A percentile compares a stretch with the other conserved stretches of the same genome.
These are phyloP conservation scores for Trichaptum fuscoviolaceum DNA, from an alignment of 768 basidiomycete genomes.

Conservation along the genomic window DNA sequence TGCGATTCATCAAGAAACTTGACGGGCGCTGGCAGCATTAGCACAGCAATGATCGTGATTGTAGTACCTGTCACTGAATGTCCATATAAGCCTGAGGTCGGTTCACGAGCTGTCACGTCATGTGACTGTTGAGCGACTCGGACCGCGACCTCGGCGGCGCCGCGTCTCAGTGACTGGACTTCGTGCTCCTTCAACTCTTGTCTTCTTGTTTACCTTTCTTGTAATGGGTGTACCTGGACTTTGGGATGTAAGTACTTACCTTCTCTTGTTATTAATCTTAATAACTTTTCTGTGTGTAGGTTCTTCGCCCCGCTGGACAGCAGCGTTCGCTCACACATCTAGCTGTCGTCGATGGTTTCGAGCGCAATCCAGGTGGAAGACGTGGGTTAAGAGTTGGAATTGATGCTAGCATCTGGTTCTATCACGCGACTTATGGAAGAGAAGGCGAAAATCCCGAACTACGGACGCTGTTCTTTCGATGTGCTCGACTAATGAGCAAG, in stretches of 20 bases:
- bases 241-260: conserved; percentile 18
- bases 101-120: too few species aligned
- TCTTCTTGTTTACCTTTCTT: neutral
- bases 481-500: conserved; percentile 66
- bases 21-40: too few species aligned
- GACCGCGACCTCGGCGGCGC: too few species aligned
- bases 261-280: conserved; percentile 17
- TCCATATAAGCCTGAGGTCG: too few species aligned
- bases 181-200: too few species aligned
- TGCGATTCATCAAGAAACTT: too few species aligned
- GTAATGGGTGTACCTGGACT: conserved; percentile 22
- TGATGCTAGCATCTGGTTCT: conserved; percentile 81
- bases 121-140: too few species aligned
- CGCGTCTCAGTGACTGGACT: too few species aligned
- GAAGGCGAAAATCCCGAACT: conserved; percentile 88
- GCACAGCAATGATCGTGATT: too few species aligned
- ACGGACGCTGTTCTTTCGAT: conserved; percentile 80
- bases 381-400: conserved; percentile 82
- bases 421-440: conserved; percentile 66
- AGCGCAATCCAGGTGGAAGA: conserved; percentile 52
- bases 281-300: conserved; percentile 35
- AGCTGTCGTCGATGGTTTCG: conserved; percentile 70
- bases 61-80: too few species aligned
- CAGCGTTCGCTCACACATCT: conserved; percentile 73
- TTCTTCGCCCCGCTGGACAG: conserved; percentile 66